Base-by-base conservation (phyloP, 2,329 filamentous ascomycete species). In the Calonectria fujianensis region DNA sequence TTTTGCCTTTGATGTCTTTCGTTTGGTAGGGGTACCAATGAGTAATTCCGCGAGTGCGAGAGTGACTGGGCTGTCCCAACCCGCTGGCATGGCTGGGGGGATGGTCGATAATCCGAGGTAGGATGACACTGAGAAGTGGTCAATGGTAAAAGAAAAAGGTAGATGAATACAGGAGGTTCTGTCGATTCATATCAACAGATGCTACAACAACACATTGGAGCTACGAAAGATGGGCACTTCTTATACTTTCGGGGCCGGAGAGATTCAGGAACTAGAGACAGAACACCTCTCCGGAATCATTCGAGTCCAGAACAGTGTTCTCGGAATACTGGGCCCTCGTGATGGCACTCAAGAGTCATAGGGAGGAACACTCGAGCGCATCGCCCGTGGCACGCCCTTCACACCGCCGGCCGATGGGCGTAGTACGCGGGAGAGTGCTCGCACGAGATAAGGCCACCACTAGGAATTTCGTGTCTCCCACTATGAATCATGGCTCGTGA, bases 41-140 rank as follows among this genome's bases (percentile, higher is more conserved):
- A 65, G 20, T 10, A 45, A 14, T 5, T 50, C 24, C 9, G 41
- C 61, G n/a, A 63, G 24, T 29, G 39, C 35, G 18, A 29, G 27
- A 20, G n/a, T 63, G 24, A 41, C 24, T 63, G 57, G 24, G 18
- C 57, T 63, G 6, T 63, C 24, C 57, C 57, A 31, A 63, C 11
- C 57, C 13, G 35, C 10, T 41, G 57, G 57, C 57, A 63, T 63
- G 57, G 35, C 35, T 39, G 24, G 37, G n/a, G 37, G 10, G 20
- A 14, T 29, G 11, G 37, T 7, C 8, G 41, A 39, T 3, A 27
- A 14, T 11, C 16, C 5, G 57, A 37, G 29, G 13, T 3, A 11
- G 5, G 10, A 61, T 29, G 3, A 5, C 57, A 11, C 10, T 16
- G 2, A 31, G 35, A 18, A 39, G 32, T 11, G 8, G 27, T 9